These are phyloP conservation scores for Polytrichum commune DNA, from an alignment of 225 moss, liverwort and hornwort species.

Conservation along the genomic window DNA sequence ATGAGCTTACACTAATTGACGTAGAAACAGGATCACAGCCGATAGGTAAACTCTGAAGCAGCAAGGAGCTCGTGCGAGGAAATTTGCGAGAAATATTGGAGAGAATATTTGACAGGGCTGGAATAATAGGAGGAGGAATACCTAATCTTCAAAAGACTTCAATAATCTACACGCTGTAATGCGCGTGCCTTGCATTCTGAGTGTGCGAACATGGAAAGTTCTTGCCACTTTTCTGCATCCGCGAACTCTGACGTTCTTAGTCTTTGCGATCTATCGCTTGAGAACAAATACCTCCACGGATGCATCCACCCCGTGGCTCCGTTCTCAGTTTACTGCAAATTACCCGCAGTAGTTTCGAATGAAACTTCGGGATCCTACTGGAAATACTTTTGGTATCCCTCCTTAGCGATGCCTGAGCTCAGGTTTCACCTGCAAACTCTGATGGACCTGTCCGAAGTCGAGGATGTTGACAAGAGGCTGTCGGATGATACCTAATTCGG, in stretches of 20 bases:
- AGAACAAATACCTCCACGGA: conserved; percentile 37
- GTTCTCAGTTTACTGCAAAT: conserved; percentile 52
- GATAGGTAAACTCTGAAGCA: no score
- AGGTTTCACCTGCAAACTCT: background rate
- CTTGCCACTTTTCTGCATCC: conserved; percentile 16
- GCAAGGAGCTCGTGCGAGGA: no score
- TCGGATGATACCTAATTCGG: background rate
- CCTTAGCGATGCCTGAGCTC: background rate
- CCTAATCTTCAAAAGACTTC: background rate
- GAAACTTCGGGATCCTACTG: no score
- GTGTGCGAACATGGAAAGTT: conserved; percentile 20
- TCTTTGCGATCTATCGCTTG: conserved; percentile 44
- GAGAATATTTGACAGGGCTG: background rate
- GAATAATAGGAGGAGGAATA: background rate
- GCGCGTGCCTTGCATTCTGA: background rate
- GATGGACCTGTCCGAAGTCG: background rate
- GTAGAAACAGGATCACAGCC: no score
- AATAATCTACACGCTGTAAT: conserved; percentile 7
- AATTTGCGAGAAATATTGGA: no score
- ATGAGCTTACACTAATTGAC: no score
- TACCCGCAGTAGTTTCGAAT: conserved; percentile 30
- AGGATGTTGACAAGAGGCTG: background rate
- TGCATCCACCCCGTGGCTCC: conserved; percentile 45
- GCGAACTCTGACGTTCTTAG: conserved; percentile 30
- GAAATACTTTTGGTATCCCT: background rate